These are phyloP conservation scores for Xylaria sp. DNA, from an alignment of 2,329 filamentous ascomycete genomes.

Conservation along the genomic window DNA sequence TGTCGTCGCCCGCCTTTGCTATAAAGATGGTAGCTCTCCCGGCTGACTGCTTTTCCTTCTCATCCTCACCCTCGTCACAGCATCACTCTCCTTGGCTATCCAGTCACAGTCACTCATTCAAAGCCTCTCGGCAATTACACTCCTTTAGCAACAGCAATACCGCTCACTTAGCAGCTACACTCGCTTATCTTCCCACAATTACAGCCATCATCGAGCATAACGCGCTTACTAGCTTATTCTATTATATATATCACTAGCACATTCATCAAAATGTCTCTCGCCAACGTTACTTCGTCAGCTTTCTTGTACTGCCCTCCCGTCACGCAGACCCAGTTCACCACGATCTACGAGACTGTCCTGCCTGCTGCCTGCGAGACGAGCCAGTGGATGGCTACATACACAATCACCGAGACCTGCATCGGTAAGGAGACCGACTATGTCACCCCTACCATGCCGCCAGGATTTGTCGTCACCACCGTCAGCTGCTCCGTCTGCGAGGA, in stretches of 20 bases:
- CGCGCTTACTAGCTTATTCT: slow-evolving; percentile 16
- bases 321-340: slow-evolving; percentile 50
- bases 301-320: slow-evolving; percentile 48
- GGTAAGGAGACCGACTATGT: slow-evolving; percentile 49
- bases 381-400: slow-evolving; percentile 56
- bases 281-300: slow-evolving; percentile 47
- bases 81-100: slow-evolving; percentile 35
- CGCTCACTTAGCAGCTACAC: slow-evolving; percentile 35
- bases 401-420: slow-evolving; percentile 52
- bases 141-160: slow-evolving; percentile 32
- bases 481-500: slow-evolving; percentile 50
- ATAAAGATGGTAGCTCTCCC: slow-evolving; percentile 44
- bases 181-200: slow-evolving; percentile 4
- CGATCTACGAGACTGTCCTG: slow-evolving; percentile 53
- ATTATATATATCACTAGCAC: slow-evolving; percentile 17
- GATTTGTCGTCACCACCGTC: slow-evolving; percentile 54
- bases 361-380: slow-evolving; percentile 54
- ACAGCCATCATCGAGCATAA: slow-evolving; percentile 17
- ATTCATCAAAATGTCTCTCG: slow-evolving; percentile 43
- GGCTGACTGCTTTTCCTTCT: slow-evolving; percentile 20
- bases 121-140: slow-evolving; percentile 42
- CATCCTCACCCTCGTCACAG: slow-evolving; percentile 29
- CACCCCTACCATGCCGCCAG: slow-evolving; percentile 50
- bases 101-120: slow-evolving; percentile 45
- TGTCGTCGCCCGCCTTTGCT: slow-evolving; percentile 46